Evolutionary conservation across 805 yeast species (phyloP).

Genomic region (Nakazawaea wyomingensis): DNA sequence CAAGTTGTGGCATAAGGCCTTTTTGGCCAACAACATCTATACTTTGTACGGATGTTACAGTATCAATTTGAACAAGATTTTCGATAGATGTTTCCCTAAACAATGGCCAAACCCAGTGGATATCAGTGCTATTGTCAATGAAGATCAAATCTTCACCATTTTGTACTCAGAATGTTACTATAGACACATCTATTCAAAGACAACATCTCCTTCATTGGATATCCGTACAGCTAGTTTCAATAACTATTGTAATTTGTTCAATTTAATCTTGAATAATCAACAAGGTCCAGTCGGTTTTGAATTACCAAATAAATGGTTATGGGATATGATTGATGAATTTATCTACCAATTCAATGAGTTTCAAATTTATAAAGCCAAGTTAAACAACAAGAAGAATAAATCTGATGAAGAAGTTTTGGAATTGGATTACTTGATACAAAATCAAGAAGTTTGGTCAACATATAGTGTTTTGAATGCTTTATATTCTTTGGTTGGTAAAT

Average conservation of each 20-base stretch:
- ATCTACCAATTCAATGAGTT: constrained; percentile 46
- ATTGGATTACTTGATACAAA: constrained; percentile 31
- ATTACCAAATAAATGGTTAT: constrained; percentile 43
- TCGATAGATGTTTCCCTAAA: constrained; percentile 36
- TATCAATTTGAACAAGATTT: constrained; percentile 37
- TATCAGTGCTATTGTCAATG: constrained; percentile 36
- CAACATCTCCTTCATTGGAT: constrained; percentile 34
- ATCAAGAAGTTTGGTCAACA: constrained; percentile 39
- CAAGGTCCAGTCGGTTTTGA: constrained; percentile 40
- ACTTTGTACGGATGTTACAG: constrained; percentile 42
- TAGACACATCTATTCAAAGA: constrained; percentile 42
- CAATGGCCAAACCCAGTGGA: constrained; percentile 44
- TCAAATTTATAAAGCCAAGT: constrained; percentile 34
- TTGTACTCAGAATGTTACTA: constrained; percentile 45
- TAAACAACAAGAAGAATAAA: constrained; percentile 25
- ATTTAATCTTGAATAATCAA: constrained; percentile 36
- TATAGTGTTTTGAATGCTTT: constrained; percentile 43
- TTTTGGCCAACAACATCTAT: constrained; percentile 36
- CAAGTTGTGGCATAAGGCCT: constrained; percentile 36
- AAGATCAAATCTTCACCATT: constrained; percentile 39
- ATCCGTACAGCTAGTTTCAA: constrained; percentile 42
- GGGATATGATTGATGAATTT: constrained; percentile 50
- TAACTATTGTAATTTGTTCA: constrained; percentile 44
- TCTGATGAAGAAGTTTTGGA: constrained; percentile 26
- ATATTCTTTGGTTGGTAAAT: constrained; percentile 34